A percentile compares a stretch with the other conserved stretches of the same genome.
These are phyloP conservation scores for Eucalyptus polyanthemos DNA, from an alignment of 345 rosid species.

Conservation along the genomic window DNA sequence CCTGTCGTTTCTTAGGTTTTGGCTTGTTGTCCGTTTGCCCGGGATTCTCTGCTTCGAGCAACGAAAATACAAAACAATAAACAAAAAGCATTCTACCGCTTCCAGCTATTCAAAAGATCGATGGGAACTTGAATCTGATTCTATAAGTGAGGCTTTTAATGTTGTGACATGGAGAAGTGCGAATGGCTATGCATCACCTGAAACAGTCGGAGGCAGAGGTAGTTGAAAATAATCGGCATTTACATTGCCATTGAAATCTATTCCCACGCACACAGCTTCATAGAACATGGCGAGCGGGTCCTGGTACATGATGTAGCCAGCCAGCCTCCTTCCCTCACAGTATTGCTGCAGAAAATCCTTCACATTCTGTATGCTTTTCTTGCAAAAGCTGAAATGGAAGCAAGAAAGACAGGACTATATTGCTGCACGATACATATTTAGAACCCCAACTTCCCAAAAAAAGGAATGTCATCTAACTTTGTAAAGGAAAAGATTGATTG, in stretches of 20 bases:
- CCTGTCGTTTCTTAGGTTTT: not conserved
- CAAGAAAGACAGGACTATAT: not conserved
- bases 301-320: conserved; percentile 20
- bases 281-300: conserved; percentile 45
- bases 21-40: not conserved
- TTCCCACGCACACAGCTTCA: conserved; percentile 23
- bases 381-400: conserved; percentile 14
- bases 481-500: not conserved
- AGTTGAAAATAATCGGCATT: not conserved
- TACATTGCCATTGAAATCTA: not conserved
- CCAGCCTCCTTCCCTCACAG: conserved; percentile 10
- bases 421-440: not conserved
- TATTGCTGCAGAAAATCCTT: conserved; percentile 32
- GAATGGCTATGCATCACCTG: not conserved
- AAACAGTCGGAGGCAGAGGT: not conserved
- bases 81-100: not conserved
- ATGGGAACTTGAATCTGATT: not conserved
- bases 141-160: not conserved
- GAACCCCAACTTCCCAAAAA: not conserved
- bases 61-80: not conserved
- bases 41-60: not conserved
- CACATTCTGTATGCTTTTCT: conserved; percentile 18
- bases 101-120: not conserved
- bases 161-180: not conserved
- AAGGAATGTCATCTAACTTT: not conserved